Evolutionary conservation across 2,329 filamentous ascomycete species (phyloP).

Genomic region (Zasmidium cellare): DNA sequence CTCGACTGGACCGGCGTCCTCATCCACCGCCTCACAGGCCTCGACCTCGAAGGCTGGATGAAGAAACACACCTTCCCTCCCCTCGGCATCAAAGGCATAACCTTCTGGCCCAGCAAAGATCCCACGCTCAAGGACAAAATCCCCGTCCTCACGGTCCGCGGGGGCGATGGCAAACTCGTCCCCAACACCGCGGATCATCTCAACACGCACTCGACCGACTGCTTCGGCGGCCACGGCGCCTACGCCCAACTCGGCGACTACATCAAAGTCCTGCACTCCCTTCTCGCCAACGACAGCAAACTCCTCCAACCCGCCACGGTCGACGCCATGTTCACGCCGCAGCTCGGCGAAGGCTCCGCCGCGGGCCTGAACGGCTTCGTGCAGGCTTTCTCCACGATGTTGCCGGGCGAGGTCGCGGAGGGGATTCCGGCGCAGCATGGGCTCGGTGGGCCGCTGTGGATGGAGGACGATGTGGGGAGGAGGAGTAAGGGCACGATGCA

Average conservation of each 20-base stretch:
- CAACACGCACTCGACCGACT: constrained; percentile 30
- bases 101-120: constrained; percentile 30
- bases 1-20: constrained; percentile 57
- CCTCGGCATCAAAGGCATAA: constrained; percentile 41
- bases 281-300: constrained; percentile 52
- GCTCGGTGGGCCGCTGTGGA: constrained; percentile 45
- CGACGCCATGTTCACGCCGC: constrained; percentile 50
- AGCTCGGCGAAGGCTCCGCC: constrained; percentile 37
- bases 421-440: constrained; percentile 38
- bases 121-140: constrained; percentile 20
- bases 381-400: constrained; percentile 29
- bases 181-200: constrained; percentile 19
- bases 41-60: constrained; percentile 38
- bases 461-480: constrained; percentile 39
- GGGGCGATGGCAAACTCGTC: constrained; percentile 20
- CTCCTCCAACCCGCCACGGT: constrained; percentile 46
- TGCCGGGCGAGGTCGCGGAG: constrained; percentile 36
- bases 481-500: constrained; percentile 42
- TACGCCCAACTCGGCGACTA: constrained; percentile 43
- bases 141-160: constrained; percentile 25
- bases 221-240: constrained; percentile 35
- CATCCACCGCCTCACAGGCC: constrained; percentile 49
- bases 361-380: constrained; percentile 32
- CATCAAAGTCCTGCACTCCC: constrained; percentile 46
- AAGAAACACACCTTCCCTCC: constrained; percentile 47